These are phyloP conservation scores for Xylariomycetidae sp. DNA, from an alignment of 2,329 filamentous ascomycete species.

Conservation along the genomic window DNA sequence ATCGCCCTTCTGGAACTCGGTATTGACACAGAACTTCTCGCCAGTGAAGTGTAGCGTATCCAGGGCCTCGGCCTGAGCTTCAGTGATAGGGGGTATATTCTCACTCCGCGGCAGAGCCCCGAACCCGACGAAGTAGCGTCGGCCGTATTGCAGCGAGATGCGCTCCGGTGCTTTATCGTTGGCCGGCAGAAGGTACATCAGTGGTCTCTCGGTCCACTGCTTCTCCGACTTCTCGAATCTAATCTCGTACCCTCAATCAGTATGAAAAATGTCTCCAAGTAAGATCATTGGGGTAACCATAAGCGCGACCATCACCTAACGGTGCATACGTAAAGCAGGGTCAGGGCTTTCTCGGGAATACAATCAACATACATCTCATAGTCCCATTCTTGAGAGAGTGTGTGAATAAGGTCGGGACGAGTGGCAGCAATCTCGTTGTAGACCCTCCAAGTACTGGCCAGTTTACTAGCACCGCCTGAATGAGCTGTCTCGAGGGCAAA, in stretches of 20 bases:
- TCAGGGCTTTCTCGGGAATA: too few species aligned
- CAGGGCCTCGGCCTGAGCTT: slow-evolving; percentile 48
- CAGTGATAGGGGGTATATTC: slow-evolving; percentile 51
- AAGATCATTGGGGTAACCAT: slow-evolving; percentile 48
- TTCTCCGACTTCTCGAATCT: slow-evolving; percentile 48
- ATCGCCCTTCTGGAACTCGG: slow-evolving; percentile 47
- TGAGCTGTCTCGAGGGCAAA: slow-evolving; percentile 49
- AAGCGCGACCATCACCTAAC: too few species aligned
- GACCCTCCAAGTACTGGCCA: slow-evolving; percentile 54
- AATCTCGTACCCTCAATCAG: background rate
- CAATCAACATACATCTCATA: slow-evolving; percentile 39
- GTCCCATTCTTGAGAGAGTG: slow-evolving; percentile 48
- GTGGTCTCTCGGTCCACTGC: slow-evolving; percentile 43
- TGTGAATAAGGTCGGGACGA: slow-evolving; percentile 55
- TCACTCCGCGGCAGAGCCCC: slow-evolving; percentile 46
- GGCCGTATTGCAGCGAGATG: slow-evolving; percentile 56
- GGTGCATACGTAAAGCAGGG: too few species aligned
- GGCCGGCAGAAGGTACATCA: slow-evolving; percentile 52
- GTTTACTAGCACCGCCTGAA: slow-evolving; percentile 51
- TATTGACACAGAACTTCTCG: slow-evolving; percentile 39
- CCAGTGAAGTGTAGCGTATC: slow-evolving; percentile 47
- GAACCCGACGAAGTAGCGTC: slow-evolving; percentile 55
- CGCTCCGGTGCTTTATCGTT: slow-evolving; percentile 43
- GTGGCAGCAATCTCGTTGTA: slow-evolving; percentile 59
- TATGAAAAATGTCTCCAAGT: slow-evolving; percentile 38